phyloP scores from a whole-genome alignment of 2,329 filamentous ascomycete genomes.

The Esteya vermicola region DNA sequence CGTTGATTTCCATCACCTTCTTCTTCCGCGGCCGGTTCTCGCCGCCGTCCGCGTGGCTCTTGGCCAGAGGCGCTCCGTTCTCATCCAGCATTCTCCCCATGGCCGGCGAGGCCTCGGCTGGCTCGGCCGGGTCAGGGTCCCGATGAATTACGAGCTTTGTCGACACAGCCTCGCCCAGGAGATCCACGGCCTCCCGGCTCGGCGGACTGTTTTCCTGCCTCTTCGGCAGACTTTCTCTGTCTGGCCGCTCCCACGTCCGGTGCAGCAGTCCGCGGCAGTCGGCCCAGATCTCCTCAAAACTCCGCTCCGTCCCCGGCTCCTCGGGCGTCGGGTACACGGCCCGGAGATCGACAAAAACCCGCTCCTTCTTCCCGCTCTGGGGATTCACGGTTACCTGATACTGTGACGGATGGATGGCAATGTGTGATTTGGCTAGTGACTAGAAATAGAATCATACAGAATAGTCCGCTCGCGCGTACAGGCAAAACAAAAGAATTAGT shows the following conservation, averaged over 20 bases:
- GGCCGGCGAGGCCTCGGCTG: too few species aligned
- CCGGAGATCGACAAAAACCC: slow-evolving; percentile 76
- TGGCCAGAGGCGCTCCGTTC: slow-evolving; percentile 37
- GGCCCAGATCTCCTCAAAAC: slow-evolving; percentile 86
- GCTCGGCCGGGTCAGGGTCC: slow-evolving; percentile 22
- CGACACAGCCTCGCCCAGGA: slow-evolving; percentile 12
- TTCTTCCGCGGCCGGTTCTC: slow-evolving; percentile 43
- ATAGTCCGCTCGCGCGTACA: too few species aligned
- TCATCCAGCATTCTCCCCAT: slow-evolving; percentile 46
- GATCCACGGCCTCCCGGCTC: background rate
- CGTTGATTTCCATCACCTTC: slow-evolving; percentile 73
- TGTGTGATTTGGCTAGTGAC: slow-evolving; percentile 43
- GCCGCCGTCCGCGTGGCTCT: slow-evolving; percentile 2
- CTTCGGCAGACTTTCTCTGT: too few species aligned
- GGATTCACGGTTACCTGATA: slow-evolving; percentile 74
- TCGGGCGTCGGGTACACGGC: slow-evolving; percentile 69
- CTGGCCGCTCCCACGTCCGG: slow-evolving; percentile 37
- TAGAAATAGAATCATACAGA: slow-evolving; percentile 29
- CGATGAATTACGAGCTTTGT: slow-evolving; percentile 28
- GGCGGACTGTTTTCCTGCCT: too few species aligned
- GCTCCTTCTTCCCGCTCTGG: slow-evolving; percentile 68
- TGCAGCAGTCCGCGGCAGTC: slow-evolving; percentile 56
- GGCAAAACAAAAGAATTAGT: slow-evolving; percentile 59
- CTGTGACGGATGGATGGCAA: slow-evolving; percentile 54
- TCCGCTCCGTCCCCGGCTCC: slow-evolving; percentile 59